A percentile compares a stretch with the other conserved stretches of the same genome.
These are phyloP conservation scores for Coemansia furcata DNA, from an alignment of 192 early-diverging fungal species.

Conservation along the genomic window DNA sequence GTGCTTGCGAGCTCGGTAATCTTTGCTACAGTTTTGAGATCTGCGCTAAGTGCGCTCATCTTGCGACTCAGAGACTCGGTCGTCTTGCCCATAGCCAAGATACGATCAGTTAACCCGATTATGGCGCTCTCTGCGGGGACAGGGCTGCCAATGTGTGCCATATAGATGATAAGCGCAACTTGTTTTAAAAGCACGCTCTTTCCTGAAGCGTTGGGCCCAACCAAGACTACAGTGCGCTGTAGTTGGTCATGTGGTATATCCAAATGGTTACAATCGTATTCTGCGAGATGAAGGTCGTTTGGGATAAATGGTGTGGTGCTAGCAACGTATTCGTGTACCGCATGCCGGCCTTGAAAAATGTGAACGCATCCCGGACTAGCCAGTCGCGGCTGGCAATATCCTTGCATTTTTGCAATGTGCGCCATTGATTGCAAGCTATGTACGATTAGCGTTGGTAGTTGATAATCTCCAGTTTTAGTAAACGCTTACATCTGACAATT, in stretches of 20 bases:
- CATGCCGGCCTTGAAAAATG: slow-evolving; percentile 26
- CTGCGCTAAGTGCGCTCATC: slow-evolving; percentile 31
- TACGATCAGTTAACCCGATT: slow-evolving; percentile 76
- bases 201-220: slow-evolving; percentile 84
- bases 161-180: slow-evolving; percentile 73
- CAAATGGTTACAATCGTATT: slow-evolving; percentile 15
- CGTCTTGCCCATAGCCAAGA: slow-evolving; percentile 60
- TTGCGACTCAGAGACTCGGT: slow-evolving; percentile 28
- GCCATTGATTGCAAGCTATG: slow-evolving; percentile 36
- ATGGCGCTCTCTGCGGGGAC: slow-evolving; percentile 71
- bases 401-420: slow-evolving; percentile 10
- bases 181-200: slow-evolving; percentile 76
- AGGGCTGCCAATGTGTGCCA: slow-evolving; percentile 91
- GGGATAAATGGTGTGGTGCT: slow-evolving; percentile 65
- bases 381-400: slow-evolving; percentile 27
- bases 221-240: slow-evolving; percentile 62
- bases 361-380: slow-evolving; percentile 19
- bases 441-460: background rate
- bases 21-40: slow-evolving; percentile 14
- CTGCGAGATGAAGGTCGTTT: slow-evolving; percentile 64
- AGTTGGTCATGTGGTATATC: background rate
- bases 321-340: slow-evolving; percentile 57
- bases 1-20: slow-evolving; percentile 9
- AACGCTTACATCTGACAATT: background rate
- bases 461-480: background rate